Conservation (phyloP, 495 filamentous ascomycete species). For the Penicillium longicatenatum region DNA sequence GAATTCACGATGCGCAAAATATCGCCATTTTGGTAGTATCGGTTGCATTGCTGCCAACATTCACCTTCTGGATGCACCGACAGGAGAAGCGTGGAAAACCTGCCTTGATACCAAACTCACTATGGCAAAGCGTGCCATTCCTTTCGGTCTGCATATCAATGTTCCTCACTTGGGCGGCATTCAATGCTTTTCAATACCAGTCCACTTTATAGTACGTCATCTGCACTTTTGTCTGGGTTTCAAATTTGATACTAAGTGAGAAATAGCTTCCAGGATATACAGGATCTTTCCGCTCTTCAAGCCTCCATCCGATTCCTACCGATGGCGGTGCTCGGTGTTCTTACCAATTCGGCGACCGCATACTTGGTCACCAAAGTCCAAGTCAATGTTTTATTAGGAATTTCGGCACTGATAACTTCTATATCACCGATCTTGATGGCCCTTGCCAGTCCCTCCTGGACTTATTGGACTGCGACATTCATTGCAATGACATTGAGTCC, state of each 20-base stretch:
- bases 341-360: conserved; percentile 20
- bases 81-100: conserved; percentile 45
- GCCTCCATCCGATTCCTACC: conserved; percentile 39
- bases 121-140: conserved; percentile 54
- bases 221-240: no score
- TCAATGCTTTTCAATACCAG: conserved; percentile 36
- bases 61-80: conserved; percentile 48
- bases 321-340: conserved; percentile 24
- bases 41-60: conserved; percentile 35
- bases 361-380: background rate
- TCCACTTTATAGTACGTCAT: background rate
- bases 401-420: background rate
- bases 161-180: conserved; percentile 51
- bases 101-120: conserved; percentile 52
- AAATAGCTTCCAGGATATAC: conserved; percentile 48
- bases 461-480: conserved; percentile 32
- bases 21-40: background rate
- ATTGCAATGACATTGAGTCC: conserved; percentile 13
- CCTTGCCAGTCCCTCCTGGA: conserved; percentile 13
- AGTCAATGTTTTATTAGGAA: background rate
- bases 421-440: conserved; percentile 36
- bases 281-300: conserved; percentile 40
- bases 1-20: background rate
- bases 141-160: conserved; percentile 52
- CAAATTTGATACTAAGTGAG: no score